Evolutionary conservation across 768 basidiomycete species (phyloP).

Genomic region (Podaxis carcinomalis): DNA sequence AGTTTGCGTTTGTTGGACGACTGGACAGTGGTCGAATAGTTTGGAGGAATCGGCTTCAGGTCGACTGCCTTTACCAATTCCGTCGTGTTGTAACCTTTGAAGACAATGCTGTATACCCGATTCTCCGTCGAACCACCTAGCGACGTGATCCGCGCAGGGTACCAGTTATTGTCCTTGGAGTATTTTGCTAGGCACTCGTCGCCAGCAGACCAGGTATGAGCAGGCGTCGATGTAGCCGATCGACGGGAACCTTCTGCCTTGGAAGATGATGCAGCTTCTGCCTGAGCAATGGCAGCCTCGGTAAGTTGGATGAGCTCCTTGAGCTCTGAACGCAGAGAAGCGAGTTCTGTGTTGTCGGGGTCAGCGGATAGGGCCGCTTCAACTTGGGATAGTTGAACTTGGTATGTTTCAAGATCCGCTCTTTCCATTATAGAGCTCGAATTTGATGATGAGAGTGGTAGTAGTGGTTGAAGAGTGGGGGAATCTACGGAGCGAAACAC

Average conservation of each 20-base stretch:
- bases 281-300: constrained; percentile 64
- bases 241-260: constrained; percentile 31
- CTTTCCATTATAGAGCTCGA: constrained; percentile 44
- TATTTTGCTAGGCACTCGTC: constrained; percentile 87
- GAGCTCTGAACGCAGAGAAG: constrained; percentile 71
- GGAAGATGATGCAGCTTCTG: constrained; percentile 41
- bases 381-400: constrained; percentile 87
- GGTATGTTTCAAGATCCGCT: constrained; percentile 83
- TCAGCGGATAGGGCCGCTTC: constrained; percentile 75
- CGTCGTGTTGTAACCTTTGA: constrained; percentile 89
- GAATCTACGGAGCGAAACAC: not conserved
- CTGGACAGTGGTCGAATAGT: constrained; percentile 40
- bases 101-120: constrained; percentile 83
- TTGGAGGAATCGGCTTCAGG: constrained; percentile 65
- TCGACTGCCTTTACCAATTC: constrained; percentile 74
- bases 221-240: constrained; percentile 37
- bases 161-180: constrained; percentile 80
- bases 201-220: constrained; percentile 69
- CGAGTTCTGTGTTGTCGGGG: constrained; percentile 69
- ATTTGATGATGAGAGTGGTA: constrained; percentile 6
- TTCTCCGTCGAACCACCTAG: constrained; percentile 80
- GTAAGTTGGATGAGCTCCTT: constrained; percentile 82
- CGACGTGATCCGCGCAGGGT: constrained; percentile 84
- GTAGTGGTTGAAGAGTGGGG: not conserved
- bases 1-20: constrained; percentile 72